Evolutionary conservation across 148 eudicot genomes (phyloP).

Genomic region (Rhododendron henanense): DNA sequence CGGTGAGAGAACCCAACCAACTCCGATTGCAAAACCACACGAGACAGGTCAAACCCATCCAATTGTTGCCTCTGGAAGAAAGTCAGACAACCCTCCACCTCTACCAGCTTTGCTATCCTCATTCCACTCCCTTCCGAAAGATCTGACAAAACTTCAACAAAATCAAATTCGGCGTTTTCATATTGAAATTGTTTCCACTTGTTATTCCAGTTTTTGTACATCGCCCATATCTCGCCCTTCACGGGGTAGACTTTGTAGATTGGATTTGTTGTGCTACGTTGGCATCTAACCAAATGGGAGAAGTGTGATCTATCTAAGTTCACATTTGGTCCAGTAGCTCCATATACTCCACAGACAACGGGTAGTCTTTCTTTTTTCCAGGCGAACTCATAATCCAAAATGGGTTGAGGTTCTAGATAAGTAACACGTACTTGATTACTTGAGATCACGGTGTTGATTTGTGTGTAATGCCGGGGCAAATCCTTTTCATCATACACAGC

Average conservation of each 20-base stretch:
- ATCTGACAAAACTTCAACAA: conserved; percentile 30
- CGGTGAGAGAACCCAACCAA: conserved; percentile 52
- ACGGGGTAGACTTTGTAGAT: conserved; percentile 47
- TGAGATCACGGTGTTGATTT: conserved; percentile 17
- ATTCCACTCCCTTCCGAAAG: conserved; percentile 25
- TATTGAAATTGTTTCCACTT: conserved; percentile 25
- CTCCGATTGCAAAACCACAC: conserved; percentile 34
- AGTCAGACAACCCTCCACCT: conserved; percentile 38
- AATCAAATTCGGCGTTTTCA: conserved; percentile 19
- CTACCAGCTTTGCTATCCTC: conserved; percentile 23
- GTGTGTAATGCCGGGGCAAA: conserved; percentile 32
- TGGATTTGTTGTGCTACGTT: conserved; percentile 20
- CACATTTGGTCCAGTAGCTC: conserved; percentile 23
- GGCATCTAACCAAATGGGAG: conserved; percentile 47
- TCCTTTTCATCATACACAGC: conserved; percentile 24
- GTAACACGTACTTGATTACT: conserved; percentile 18
- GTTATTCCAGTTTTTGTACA: conserved; percentile 46
- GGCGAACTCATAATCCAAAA: conserved; percentile 11
- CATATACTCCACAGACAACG: conserved; percentile 30
- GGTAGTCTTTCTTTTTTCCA: conserved; percentile 23
- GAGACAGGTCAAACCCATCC: conserved; percentile 44
- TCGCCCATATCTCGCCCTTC: conserved; percentile 64
- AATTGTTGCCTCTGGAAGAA: conserved; percentile 38
- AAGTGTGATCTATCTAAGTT: conserved; percentile 26
- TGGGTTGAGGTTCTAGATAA: conserved; percentile 26